Evolutionary conservation across 1,284 basidiomycete species (phyloP).

Genomic region (Pterulicium gracile): DNA sequence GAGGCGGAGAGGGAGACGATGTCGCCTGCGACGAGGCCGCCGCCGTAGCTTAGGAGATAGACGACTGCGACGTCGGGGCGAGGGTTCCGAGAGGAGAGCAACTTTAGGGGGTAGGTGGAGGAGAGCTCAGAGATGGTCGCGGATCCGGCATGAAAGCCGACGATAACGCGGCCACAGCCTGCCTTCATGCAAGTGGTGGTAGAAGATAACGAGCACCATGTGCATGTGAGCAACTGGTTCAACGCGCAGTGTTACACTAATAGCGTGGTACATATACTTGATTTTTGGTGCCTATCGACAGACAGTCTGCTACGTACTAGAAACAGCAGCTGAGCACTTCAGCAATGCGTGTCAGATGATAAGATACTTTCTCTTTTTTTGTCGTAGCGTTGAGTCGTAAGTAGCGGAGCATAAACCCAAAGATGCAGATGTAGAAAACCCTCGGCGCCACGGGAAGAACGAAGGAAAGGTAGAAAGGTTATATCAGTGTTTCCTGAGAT

Average conservation of each 20-base stretch:
- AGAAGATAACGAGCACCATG: neutral
- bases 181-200: conserved; percentile 18
- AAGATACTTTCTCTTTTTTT: conserved; percentile 4
- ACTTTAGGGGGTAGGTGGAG: conserved; percentile 85
- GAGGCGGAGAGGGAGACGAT: conserved; percentile 52
- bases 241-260: too few relatives aligned
- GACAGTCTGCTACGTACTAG: conserved; percentile 7
- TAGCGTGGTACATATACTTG: too few relatives aligned
- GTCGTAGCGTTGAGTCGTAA: conserved; percentile 9
- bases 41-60: conserved; percentile 86
- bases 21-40: conserved; percentile 89
- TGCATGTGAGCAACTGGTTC: too few relatives aligned
- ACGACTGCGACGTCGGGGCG: conserved; percentile 49
- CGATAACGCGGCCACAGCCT: conserved; percentile 45
- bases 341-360: conserved; percentile 20
- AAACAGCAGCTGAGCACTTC: conserved; percentile 26
- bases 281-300: conserved; percentile 4
- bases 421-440: conserved; percentile 10
- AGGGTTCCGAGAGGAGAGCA: conserved; percentile 60
- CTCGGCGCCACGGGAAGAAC: conserved; percentile 11
- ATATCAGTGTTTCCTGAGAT: conserved; percentile 63
- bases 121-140: conserved; percentile 68
- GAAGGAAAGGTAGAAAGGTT: conserved; percentile 13
- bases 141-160: conserved; percentile 38
- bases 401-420: conserved; percentile 3